Evolutionary conservation across 1,139 yeast genomes (phyloP), one percentile per base, ranked within the genome.

Genomic region (Kurtzmaniella quercitrusa): DNA sequence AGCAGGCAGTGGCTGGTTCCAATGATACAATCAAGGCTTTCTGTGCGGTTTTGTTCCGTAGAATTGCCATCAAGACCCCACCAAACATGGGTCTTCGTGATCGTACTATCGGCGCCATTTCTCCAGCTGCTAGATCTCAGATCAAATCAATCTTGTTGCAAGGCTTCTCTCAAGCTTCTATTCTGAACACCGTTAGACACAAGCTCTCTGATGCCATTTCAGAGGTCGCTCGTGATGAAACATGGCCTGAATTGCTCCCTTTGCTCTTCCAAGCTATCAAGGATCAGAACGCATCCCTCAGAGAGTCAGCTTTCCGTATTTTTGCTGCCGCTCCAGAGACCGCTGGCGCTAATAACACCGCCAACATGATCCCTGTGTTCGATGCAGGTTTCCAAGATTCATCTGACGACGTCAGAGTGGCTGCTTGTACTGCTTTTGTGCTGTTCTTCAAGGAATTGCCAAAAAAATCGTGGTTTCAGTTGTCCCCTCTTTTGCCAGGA

Each of bases 141-240:
- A 80, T 91, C 45, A 80, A 95, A 53, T 54, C 70, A 14, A 71
- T 79, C 32, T 74, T 93, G 39, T 71, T 91, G 51, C 75, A 76
- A 43, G 98, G 97, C 11, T 88, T 93, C 52, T 60, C 77, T 5
- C 59, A 82, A 2, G 83, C 74, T 44, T 82, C 75, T 45, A 85
- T 82, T 57, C 70, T 85, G 18, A 79, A 79, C 47, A 78, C 76
- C 49, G 91, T 89, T 32, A 82, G 98, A 60, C 97, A 91, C 62
- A 93, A 93, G 60, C 71, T 93, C 43, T 83, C 96, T 3, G 98
- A 93, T 67, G 95, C 96, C 3, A 86, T 93, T 44, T 88, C 98
- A 1, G 98, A 91, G 62, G 80, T 93, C 35, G 95, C 96, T 3
- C 82, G 80, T 52, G 81, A 76, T 39, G 87, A 81, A 52, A 68